These are phyloP conservation scores for Tympanopsis confertula DNA, from an alignment of 2,329 filamentous ascomycete genomes.

Conservation along the genomic window DNA sequence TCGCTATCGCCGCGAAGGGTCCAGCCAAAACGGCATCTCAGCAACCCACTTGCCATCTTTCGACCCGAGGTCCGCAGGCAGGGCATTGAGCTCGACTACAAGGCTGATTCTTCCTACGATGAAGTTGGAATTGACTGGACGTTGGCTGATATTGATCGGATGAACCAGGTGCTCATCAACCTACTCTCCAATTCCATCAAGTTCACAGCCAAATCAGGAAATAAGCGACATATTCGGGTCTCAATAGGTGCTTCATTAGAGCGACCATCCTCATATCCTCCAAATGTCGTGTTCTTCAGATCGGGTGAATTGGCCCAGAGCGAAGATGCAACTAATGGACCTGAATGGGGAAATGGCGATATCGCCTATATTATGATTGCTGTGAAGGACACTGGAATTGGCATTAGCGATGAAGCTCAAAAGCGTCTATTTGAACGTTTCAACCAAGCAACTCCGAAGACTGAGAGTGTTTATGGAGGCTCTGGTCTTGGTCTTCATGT, in stretches of 20 bases:
- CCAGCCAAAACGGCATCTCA: background rate
- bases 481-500: background rate
- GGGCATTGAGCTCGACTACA: background rate
- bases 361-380: conserved; percentile 1
- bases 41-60: background rate
- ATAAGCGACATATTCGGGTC: background rate
- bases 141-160: background rate
- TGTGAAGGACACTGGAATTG: background rate
- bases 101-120: background rate
- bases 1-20: background rate
- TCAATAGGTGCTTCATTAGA: background rate
- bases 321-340: background rate
- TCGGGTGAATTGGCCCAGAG: background rate
- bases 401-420: background rate
- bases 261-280: background rate
- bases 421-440: background rate
- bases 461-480: background rate
- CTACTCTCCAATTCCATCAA: background rate
- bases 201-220: background rate
- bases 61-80: background rate
- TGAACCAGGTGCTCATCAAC: conserved; percentile 1
- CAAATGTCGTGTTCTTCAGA: background rate
- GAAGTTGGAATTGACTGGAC: background rate
- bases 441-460: background rate
- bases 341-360: background rate